Base-by-base conservation (phyloP, 1,139 yeast species). In the Saccharomyces hybrid region DNA sequence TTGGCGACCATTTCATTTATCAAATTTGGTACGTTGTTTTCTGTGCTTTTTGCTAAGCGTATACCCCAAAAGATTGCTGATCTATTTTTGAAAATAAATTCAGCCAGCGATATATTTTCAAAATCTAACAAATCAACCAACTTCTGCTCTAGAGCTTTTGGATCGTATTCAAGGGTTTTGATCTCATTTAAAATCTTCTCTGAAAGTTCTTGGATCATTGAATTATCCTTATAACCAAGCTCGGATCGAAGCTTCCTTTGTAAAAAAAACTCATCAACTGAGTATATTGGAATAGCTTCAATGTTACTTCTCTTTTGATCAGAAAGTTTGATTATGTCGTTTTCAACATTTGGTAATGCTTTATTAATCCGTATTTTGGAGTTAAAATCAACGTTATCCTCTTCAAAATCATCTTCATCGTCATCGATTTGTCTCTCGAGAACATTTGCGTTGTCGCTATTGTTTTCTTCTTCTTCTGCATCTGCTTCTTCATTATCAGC, bases 1-100 rank as follows among this genome's bases (percentile, higher is more conserved):
- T 65, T 61, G 0, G 62, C 59, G 25, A 55, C 58, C 68, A 80
- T 74, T n/a, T 64, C 60, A 1, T 62, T 55, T 11, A 72, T 54
- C 2, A 81, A 53, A 0, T 53, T 49, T 7, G 68, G 68, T 28
- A 73, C 68, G 5, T 73, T 73, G 0, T 66, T 67, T 3, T 73
- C 76, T 6, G 71, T 63, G 13, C 78, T 75, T 46, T 68, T 69
- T 3, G 77, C 70, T 44, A 79, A 68, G 54, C 72, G 73, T 1
- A 80, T 72, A 42, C 84, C 80, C 79, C 83, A 86, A 1, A 78
- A 79, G 6, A 86, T 71, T 51, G 74, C 69, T 62, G 76, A 72
- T 55, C 86, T 68, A 62, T 88, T 85, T 47, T 75, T 73, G 23
- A 81, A 70, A 31, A 87, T 66, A 8, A 70, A 62, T 47, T 77